Base-by-base conservation (phyloP, 1,284 basidiomycete genomes). In the Spongiforma sp. region DNA sequence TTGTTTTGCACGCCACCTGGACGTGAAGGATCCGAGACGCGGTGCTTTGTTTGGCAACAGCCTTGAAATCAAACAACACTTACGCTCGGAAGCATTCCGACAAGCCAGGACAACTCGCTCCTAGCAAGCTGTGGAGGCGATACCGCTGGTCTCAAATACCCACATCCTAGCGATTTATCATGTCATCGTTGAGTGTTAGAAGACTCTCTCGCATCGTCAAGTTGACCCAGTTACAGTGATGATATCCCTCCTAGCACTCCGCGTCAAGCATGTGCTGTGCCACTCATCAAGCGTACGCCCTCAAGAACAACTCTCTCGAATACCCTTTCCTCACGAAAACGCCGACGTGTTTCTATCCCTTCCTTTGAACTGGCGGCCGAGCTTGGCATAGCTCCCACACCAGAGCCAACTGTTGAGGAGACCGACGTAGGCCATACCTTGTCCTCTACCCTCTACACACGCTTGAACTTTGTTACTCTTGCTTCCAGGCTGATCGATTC, bases 401-500 rank as follows among this genome's bases (percentile, higher is more conserved):
- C 63, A 59, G 73, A 68, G 58, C 62, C 65, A 30, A 58, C 73
- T 5, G 71, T 76, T 5, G 73, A 76, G 61, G 77, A 77, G 59
- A 68, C 65, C 5, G 69, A 75, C 46, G 75, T 78, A 59, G 74
- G 77, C 65, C 36, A 52, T 58, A 52, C 34, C 36, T 32, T 43
- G 32, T 63, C 14, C n/a, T 15, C 41, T 37, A 41, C 34, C 41
- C 57, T 41, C 61, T 61, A 30, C 28, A 12, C 30, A 17, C 11
- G 6, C 48, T 60, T 54, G 55, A 50, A 54, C 15, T 61, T 60
- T 41, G 15, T 64, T 33, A 63, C 46, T 28, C 54, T 61, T n/a
- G 39, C 48, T 61, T 46, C 3, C 41, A 85, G 84, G 80, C 80
- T 33, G 84, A 84, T 68, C 78, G 84, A 28, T 84, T 85, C 69